Evolutionary conservation across 2,329 filamentous ascomycete species (phyloP), one percentile per base, ranked within the genome.

Genomic region (Onygenales sp.): DNA sequence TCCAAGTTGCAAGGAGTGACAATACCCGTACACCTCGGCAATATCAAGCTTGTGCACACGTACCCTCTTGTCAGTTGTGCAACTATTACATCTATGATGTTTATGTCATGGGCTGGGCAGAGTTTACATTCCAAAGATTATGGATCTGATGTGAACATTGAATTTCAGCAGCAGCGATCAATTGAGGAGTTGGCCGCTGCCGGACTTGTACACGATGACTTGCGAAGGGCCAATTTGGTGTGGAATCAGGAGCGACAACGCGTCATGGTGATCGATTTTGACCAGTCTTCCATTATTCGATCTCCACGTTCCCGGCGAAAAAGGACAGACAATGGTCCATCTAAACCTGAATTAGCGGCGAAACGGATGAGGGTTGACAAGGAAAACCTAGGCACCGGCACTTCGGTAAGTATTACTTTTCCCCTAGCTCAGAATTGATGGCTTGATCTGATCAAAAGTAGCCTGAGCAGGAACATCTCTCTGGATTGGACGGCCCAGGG

Each of bases 71-170:
- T 39, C 10, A 46, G 50, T 14, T 10, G 8, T 40, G 50, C 50
- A 11, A 17, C 4, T 10, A 42, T 52, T 17, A 46, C 42, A 36
- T 33, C 42, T 10, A 52, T 52, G 50, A 44, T 52, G 50, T 33
- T 52, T 3, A 52, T 52, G 50, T 52, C 50, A 32, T 52, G 50
- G 31, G 50, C 10, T 37, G 50, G 50, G 7, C 31, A 37, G 3
- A 42, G 40, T n/a, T 34, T 45, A n/a, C 40, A 34, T 9, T 33
- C 14, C 7, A 8, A 10, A 32, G 10, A 9, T 2, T 10, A 33
- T 31, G 17, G 10, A 14, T 13, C 50, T 8, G 50, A 31, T 39
- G 36, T 49, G 46, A 11, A 36, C 33, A 31, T 39, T 37, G 46
- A 14, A 6, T 31, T 32, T 27, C 13, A 31, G 36, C 31, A 10